These are phyloP conservation scores for Aspergillus cristatus DNA, from an alignment of 495 filamentous ascomycete species.

Conservation along the genomic window DNA sequence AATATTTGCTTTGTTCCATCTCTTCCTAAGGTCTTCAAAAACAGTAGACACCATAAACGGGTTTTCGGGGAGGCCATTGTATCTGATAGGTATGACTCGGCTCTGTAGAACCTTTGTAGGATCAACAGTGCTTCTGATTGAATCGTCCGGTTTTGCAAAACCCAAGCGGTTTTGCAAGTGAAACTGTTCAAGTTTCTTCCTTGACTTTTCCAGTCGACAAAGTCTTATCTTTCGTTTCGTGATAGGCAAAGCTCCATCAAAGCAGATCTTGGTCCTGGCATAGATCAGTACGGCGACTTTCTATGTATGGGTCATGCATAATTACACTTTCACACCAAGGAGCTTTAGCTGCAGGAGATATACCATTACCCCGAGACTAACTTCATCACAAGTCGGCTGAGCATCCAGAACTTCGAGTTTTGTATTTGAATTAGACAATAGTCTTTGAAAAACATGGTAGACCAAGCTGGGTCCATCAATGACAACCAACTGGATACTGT, in stretches of 20 bases:
- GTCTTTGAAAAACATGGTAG: slow-evolving; percentile 54
- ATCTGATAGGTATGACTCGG: slow-evolving; percentile 15
- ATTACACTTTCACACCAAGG: slow-evolving; percentile 51
- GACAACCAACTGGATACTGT: slow-evolving; percentile 34
- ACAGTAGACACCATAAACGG: slow-evolving; percentile 61
- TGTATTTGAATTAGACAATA: slow-evolving; percentile 30
- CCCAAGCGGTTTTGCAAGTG: slow-evolving; percentile 10
- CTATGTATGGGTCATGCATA: not conserved
- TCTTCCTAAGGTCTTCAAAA: slow-evolving; percentile 47
- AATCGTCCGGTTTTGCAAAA: not conserved
- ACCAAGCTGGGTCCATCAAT: slow-evolving; percentile 73
- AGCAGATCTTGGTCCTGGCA: slow-evolving; percentile 50
- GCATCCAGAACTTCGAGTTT: slow-evolving; percentile 36
- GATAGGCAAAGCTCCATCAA: slow-evolving; percentile 65
- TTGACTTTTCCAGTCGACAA: slow-evolving; percentile 37
- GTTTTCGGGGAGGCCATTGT: slow-evolving; percentile 38
- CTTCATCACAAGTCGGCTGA: slow-evolving; percentile 50
- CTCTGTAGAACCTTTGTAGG: slow-evolving; percentile 18
- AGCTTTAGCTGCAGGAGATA: slow-evolving; percentile 49
- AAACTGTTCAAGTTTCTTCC: slow-evolving; percentile 31
- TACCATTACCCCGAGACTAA: slow-evolving; percentile 48
- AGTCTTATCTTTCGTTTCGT: slow-evolving; percentile 46
- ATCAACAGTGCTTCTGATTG: slow-evolving; percentile 1
- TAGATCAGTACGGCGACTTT: slow-evolving; percentile 2
- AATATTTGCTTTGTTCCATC: slow-evolving; percentile 25